Base-by-base conservation (phyloP, 306 rosid genomes). In the Pyrus pyrifolia region DNA sequence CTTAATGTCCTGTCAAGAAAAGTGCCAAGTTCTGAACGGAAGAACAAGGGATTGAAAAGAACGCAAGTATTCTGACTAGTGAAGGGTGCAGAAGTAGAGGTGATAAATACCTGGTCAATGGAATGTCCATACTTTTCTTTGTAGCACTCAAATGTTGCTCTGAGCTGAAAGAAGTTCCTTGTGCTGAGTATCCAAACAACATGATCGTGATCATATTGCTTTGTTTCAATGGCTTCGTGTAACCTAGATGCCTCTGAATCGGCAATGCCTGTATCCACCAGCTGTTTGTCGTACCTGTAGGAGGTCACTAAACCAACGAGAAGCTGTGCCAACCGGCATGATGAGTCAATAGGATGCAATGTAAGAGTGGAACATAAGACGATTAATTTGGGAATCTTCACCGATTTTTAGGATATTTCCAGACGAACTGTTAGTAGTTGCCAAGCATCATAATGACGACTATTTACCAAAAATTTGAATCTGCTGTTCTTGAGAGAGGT, bases 101-200 rank as follows among this genome's bases (percentile, higher is more conserved):
- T 49, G 53, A 77, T 5, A 17, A 15, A 51, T 80, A 91, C 99
- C 98, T 87, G 80, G 63, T 89, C 89, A 31, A 96, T 80, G 40
- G 87, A 66, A 66, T 68, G 85, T 79, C 85, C 93, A 68, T 79
- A 88, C 83, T 82, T 88, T 57, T 79, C 73, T 78, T 81, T 85
- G 82, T 96, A 96, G 84, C 79, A 85, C 57, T 86, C 78, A 76
- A 91, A 92, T 51, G 99, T 92, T 74, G 84, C 90, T 70, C 88
- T 76, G 77, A 96, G 96, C 91, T 96, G 99, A 83, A 85, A 89
- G 74, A 89, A 18, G 66, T 89, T 96, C 81, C 99, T 87, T 23
- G 97, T 92, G 91, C 96, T 72, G 74, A 96, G 91, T 74, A 92
- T 88, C 88, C 87, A 85, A 55, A 89, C 49, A 60, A 92, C 63